A percentile compares a stretch with the other conserved stretches of the same genome.
Evolutionary conservation across 106 monocot genomes (phyloP).

Genomic region (Allium fistulosum): DNA sequence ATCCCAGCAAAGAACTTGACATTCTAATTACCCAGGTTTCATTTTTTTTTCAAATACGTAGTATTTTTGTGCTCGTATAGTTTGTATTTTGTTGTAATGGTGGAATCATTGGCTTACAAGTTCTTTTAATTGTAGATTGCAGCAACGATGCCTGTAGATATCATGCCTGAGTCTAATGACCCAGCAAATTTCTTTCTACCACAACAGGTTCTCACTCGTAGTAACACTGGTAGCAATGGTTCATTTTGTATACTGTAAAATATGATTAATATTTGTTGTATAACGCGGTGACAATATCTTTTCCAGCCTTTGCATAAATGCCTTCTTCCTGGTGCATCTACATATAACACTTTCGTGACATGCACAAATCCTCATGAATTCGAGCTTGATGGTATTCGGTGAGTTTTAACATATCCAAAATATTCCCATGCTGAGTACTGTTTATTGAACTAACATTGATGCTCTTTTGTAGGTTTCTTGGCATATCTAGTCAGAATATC

Average conservation of each 20-base stretch:
- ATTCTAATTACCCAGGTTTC: slow-evolving; percentile 86
- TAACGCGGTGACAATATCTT: slow-evolving; percentile 5
- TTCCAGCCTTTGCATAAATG: slow-evolving; percentile 83
- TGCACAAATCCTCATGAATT: slow-evolving; percentile 98
- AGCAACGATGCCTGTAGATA: slow-evolving; percentile 86
- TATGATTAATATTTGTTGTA: slow-evolving; percentile 7
- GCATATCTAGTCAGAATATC: slow-evolving; percentile 96
- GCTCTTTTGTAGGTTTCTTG: slow-evolving; percentile 56
- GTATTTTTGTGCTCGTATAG: neutral
- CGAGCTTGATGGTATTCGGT: slow-evolving; percentile 75
- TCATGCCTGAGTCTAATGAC: slow-evolving; percentile 83
- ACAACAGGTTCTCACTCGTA: slow-evolving; percentile 63
- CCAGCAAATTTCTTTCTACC: slow-evolving; percentile 96
- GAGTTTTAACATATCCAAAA: slow-evolving; percentile 6
- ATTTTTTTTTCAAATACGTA: no score
- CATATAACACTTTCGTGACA: slow-evolving; percentile 79
- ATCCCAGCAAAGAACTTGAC: slow-evolving; percentile 96
- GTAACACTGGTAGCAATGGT: neutral
- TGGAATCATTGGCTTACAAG: neutral
- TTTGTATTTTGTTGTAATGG: neutral
- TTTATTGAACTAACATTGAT: neutral
- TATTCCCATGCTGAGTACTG: neutral
- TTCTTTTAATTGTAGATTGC: slow-evolving; percentile 54
- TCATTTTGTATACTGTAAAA: neutral
- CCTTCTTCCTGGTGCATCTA: slow-evolving; percentile 87